Conservation (phyloP, 805 yeast genomes). For the Helenozyma baotianmanensis region DNA sequence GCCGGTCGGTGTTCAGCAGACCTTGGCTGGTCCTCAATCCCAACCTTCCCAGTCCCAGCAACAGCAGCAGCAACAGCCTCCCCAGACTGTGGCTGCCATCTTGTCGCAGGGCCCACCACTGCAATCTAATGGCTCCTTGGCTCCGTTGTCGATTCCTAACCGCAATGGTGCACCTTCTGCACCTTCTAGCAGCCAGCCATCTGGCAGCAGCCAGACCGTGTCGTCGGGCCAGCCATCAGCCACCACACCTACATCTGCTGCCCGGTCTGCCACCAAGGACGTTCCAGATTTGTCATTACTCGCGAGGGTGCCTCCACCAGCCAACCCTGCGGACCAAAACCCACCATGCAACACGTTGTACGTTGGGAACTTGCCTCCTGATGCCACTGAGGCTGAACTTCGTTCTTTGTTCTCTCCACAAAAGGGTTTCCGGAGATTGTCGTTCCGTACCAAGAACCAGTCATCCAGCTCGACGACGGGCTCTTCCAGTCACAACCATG, state of each 20-base stretch:
- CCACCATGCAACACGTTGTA: constrained; percentile 97
- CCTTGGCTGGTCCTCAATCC: constrained; percentile 4
- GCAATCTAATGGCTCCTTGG: constrained; percentile 4
- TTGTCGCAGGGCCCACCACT: constrained; percentile 15
- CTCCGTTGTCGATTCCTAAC: constrained; percentile 6
- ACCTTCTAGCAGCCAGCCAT: not conserved
- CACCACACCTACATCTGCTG: constrained; percentile 9
- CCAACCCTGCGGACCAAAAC: constrained; percentile 98
- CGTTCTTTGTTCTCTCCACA: constrained; percentile 83
- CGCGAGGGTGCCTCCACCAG: constrained; percentile 84
- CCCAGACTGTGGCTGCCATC: constrained; percentile 14
- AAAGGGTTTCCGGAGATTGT: constrained; percentile 86
- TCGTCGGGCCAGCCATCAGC: constrained; percentile 7
- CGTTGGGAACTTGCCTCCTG: constrained; percentile 96
- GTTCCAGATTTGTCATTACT: constrained; percentile 65
- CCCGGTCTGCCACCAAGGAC: constrained; percentile 24
- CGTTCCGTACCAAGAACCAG: constrained; percentile 75
- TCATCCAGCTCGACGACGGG: constrained; percentile 16
- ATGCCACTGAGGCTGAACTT: constrained; percentile 90
- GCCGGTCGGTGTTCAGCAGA: constrained; percentile 2
- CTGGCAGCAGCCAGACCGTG: constrained; percentile 2
- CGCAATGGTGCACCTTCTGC: constrained; percentile 9
- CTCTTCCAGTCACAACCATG: constrained; percentile 50
- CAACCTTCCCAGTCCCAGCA: constrained; percentile 3
- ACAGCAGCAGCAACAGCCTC: constrained; percentile 6